Base-by-base conservation (phyloP, 1,284 basidiomycete genomes). In the Amylostereum chailletii region DNA sequence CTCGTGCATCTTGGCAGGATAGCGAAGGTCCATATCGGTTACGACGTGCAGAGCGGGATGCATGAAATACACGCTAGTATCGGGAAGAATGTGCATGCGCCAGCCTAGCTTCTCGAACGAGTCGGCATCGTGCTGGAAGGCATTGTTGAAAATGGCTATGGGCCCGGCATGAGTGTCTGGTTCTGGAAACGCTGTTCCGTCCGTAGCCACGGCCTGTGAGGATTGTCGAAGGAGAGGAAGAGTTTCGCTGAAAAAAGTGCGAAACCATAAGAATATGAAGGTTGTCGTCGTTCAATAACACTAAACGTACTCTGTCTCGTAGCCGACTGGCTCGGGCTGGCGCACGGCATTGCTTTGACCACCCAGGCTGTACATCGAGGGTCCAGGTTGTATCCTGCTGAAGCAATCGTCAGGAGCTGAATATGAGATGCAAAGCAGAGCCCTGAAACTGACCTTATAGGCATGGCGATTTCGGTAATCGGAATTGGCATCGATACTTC, bases 1-100 rank as follows among this genome's bases (percentile, higher is more conserved):
- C 0, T 69, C 69, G 26, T 74, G 69, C 19, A 86, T 66, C 48
- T 70, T 70, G 41, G 66, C 67, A 45, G 73, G 55, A 45, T 67
- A 69, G 37, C 79, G 73, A 45, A 89, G 62, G 55, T 86, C 77
- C 45, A 81, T 65, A 58, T 89, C 86, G 10, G 83, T 83, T 26
- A 77, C 77, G 46, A 81, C 69, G 38, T 71, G 75, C 42, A 71
- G 64, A 5, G 71, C 74, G 2, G 75, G 72, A 55, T 87, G 81
- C 38, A 76, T 72, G 57, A 79, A 89, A 64, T 89, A 89, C 36
- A 73, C 67, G 3, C 74, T 67, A 19, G 76, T 76, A 57, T 88
- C 83, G 1, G 86, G 86, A 8, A 89, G 75, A 6, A 74, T 68
- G 59, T 83, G 78, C 58, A 83, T 81, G 41, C 74, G 70, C 86